Conservation (phyloP, 106 monocot species). For the Acorus gramineus region DNA sequence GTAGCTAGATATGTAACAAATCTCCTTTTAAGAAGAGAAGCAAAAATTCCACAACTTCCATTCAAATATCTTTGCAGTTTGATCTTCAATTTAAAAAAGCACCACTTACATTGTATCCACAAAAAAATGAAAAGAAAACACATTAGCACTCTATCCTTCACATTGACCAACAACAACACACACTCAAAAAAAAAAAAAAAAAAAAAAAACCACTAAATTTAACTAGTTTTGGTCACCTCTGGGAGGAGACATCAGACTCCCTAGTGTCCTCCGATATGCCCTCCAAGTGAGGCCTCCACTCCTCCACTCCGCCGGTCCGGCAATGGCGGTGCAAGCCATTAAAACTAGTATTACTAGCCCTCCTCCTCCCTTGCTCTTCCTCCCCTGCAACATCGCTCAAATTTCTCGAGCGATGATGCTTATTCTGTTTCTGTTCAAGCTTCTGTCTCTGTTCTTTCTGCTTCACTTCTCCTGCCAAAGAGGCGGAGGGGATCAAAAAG, state of each 20-base stretch:
- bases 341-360: too few species aligned
- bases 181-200: background rate
- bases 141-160: background rate
- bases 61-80: background rate
- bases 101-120: constrained; percentile 1
- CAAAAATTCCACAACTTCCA: constrained; percentile 3
- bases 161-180: background rate
- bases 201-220: background rate
- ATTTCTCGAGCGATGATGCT: too few species aligned
- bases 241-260: background rate
- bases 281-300: constrained; percentile 53
- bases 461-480: constrained; percentile 12
- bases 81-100: background rate
- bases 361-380: too few species aligned
- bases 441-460: constrained; percentile 1
- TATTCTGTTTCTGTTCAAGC: background rate
- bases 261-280: constrained; percentile 49
- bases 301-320: constrained; percentile 21
- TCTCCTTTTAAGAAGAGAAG: background rate
- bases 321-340: constrained; percentile 1
- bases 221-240: too few species aligned
- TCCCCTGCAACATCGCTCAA: background rate
- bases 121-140: background rate
- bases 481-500: constrained; percentile 51
- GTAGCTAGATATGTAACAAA: too few species aligned